phyloP scores from a whole-genome alignment of 2,329 filamentous ascomycete species.

The Pseudogymnoascus sp. region DNA sequence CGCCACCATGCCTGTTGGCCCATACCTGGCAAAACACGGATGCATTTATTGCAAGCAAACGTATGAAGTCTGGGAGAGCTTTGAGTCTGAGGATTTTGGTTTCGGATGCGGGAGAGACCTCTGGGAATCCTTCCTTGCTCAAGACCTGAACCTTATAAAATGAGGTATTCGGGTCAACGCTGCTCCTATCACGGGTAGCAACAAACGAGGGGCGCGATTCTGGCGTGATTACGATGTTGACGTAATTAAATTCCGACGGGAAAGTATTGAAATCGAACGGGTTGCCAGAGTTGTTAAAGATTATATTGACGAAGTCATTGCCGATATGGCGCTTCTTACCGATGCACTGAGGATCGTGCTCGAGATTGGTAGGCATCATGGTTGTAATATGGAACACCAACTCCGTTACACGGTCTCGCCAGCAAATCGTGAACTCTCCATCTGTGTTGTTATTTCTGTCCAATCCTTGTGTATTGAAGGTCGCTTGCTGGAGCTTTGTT shows the following conservation, averaged over 20 bases:
- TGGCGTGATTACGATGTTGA: constrained; percentile 92
- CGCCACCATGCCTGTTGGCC: constrained; percentile 65
- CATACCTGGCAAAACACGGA: constrained; percentile 92
- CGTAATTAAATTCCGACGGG: constrained; percentile 89
- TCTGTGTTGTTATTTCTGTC: constrained; percentile 71
- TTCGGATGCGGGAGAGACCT: constrained; percentile 81
- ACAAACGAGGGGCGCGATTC: constrained; percentile 72
- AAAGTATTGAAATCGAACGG: constrained; percentile 88
- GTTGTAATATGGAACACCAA: constrained; percentile 94
- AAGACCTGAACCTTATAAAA: constrained; percentile 90
- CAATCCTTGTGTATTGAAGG: constrained; percentile 87
- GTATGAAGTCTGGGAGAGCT: constrained; percentile 75
- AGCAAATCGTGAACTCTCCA: constrained; percentile 82
- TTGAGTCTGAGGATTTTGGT: constrained; percentile 81
- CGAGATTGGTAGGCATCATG: constrained; percentile 87
- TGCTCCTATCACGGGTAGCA: constrained; percentile 44
- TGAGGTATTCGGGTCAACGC: constrained; percentile 29
- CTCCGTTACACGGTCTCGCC: constrained; percentile 90
- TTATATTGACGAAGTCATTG: constrained; percentile 96
- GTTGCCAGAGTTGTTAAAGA: constrained; percentile 93
- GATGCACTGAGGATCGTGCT: constrained; percentile 65
- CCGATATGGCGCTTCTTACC: constrained; percentile 93
- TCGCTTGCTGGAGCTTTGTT: constrained; percentile 70
- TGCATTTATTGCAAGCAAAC: constrained; percentile 83
- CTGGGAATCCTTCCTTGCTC: constrained; percentile 80